Percentiles rank a stretch among this genome's conserved stretches.
Conservation (phyloP, 2,329 filamentous ascomycete genomes). For the Aspergillus niger region DNA sequence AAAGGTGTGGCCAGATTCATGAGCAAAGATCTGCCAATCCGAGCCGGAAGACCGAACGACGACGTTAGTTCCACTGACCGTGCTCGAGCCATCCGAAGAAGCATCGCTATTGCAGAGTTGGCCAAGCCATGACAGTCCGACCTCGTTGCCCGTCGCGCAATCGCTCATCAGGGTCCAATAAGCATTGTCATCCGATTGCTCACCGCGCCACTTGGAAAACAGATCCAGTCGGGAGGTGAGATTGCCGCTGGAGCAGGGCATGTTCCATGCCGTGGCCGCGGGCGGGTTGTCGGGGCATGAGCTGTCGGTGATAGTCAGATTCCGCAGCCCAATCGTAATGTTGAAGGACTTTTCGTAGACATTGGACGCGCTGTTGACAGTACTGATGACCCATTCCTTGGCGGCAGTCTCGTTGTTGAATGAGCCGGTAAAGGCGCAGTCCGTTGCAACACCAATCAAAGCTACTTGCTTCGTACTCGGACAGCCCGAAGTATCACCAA, state of each 20-base stretch:
- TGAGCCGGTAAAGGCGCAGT: slow-evolving; percentile 79
- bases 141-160: slow-evolving; percentile 78
- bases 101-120: slow-evolving; percentile 71
- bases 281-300: slow-evolving; percentile 72
- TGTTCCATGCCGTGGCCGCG: slow-evolving; percentile 77
- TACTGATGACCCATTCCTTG: slow-evolving; percentile 72
- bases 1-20: slow-evolving; percentile 92
- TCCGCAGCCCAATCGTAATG: slow-evolving; percentile 86
- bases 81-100: slow-evolving; percentile 59
- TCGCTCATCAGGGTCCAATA: slow-evolving; percentile 90
- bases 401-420: slow-evolving; percentile 69
- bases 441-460: slow-evolving; percentile 85
- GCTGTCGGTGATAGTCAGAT: slow-evolving; percentile 74
- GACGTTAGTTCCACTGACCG: slow-evolving; percentile 83
- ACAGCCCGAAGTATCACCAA: slow-evolving; percentile 82
- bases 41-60: slow-evolving; percentile 78
- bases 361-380: slow-evolving; percentile 83
- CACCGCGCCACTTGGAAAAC: slow-evolving; percentile 86
- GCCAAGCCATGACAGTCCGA: slow-evolving; percentile 90
- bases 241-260: slow-evolving; percentile 60
- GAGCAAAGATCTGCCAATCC: slow-evolving; percentile 95
- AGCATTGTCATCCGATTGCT: slow-evolving; percentile 75
- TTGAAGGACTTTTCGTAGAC: slow-evolving; percentile 92
- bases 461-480: slow-evolving; percentile 89
- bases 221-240: slow-evolving; percentile 80